Evolutionary conservation across 441 rosid genomes (phyloP), one percentile per base, ranked within the genome.

Genomic region (Arabidopsis hybrid): DNA sequence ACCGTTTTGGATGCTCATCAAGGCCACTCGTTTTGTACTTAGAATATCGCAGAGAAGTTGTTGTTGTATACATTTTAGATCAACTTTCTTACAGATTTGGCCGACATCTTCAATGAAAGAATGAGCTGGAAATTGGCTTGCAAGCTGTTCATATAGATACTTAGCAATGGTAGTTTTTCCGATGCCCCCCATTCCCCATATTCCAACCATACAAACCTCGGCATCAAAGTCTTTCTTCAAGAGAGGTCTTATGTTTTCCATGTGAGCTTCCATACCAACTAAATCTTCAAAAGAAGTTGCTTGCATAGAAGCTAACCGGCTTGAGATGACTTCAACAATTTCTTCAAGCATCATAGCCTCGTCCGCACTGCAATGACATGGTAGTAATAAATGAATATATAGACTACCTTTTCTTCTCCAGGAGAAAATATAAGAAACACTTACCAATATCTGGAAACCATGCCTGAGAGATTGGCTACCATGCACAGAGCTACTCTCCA

Each of bases 111-210:
- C 31, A 29, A 29, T 29, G 31, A 29, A 29, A 29, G 1, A 29
- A 29, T 29, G 31, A 29, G 31, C 31, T 29, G 31, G 31, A 29
- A 29, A 29, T 29, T 29, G 31, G 31, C 31, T 29, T 29, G 31
- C 31, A 29, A 29, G 31, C 31, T 5, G n/a, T 12, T 50, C 14
- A 40, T 59, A 75, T 2, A 67, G 14, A 51, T 40, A 14, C 39
- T 7, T 53, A 2, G 79, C 79, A 2, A 75, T 46, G 43, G 69
- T 21, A 5, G 79, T 67, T 69, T 73, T 73, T 10, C 77, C 81
- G 12, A 79, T 69, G 4, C 85, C 85, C n/a, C 81, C 82, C 55
- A 82, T 80, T 9, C 82, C 84, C 71, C 66, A 81, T 1, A 83
- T 73, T 6, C 79, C 86, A 8, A 81, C 13, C 32, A 77, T 59